phyloP scores from a whole-genome alignment of 2,329 filamentous ascomycete species.

The Bipolaris victoriae region DNA sequence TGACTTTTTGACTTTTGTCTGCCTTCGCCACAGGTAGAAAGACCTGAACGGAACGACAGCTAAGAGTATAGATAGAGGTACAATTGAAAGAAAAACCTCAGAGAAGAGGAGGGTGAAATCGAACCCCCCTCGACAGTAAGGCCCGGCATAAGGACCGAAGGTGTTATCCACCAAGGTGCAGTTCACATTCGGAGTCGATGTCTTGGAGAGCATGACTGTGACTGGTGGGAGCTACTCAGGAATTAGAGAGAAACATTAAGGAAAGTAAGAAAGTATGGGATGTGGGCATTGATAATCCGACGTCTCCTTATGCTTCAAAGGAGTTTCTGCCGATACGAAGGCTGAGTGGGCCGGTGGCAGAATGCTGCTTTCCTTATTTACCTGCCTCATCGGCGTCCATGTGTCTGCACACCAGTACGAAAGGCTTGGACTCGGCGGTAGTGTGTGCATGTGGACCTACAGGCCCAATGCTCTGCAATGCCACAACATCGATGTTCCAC shows the following conservation, averaged over 20 bases:
- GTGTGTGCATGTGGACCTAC: constrained; percentile 13
- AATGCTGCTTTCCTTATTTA: constrained; percentile 19
- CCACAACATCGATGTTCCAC: constrained; percentile 5
- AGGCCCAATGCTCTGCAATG: constrained; percentile 17
- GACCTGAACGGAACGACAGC: constrained; percentile 37
- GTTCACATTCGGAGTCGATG: constrained; percentile 21
- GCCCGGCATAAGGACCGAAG: constrained; percentile 42
- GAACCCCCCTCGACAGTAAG: constrained; percentile 44
- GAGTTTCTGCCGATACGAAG: constrained; percentile 17
- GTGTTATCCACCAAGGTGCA: constrained; percentile 39
- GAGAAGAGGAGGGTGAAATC: constrained; percentile 50
- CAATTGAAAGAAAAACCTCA: constrained; percentile 42
- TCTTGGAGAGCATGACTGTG: constrained; percentile 27
- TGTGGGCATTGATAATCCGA: constrained; percentile 22
- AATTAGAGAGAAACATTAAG: constrained; percentile 27
- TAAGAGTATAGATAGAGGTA: constrained; percentile 40
- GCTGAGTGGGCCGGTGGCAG: constrained; percentile 32
- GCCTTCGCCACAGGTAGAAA: constrained; percentile 33
- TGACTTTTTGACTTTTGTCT: constrained; percentile 32
- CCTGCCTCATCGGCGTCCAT: constrained; percentile 28
- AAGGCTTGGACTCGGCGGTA: constrained; percentile 20
- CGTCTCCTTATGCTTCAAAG: constrained; percentile 18
- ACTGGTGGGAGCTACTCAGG: constrained; percentile 28
- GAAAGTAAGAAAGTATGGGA: constrained; percentile 21
- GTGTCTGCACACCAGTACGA: constrained; percentile 15